Conservation (phyloP, 192 early-diverging fungal genomes). For the Coemansia sp. region DNA sequence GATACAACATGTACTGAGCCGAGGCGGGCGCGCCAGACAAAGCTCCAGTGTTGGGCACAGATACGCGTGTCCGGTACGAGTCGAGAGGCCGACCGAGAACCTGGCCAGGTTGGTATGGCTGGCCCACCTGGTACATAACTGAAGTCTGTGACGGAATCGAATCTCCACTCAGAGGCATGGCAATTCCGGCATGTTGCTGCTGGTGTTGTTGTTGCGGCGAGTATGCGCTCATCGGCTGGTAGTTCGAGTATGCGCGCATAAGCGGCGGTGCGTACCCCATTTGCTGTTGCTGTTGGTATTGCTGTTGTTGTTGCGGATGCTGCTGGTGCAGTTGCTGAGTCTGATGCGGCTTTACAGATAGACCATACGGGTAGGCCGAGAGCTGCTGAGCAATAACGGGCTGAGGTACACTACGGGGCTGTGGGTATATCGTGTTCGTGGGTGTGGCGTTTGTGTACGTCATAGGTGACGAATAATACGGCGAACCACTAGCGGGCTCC, state of each 20-base stretch:
- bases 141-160: constrained; percentile 18
- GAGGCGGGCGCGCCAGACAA: background rate
- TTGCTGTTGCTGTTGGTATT: constrained; percentile 25
- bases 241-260: constrained; percentile 36
- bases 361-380: constrained; percentile 37
- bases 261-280: constrained; percentile 37
- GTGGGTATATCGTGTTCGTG: constrained; percentile 21
- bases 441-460: constrained; percentile 20
- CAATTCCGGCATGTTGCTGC: constrained; percentile 21
- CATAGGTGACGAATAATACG: constrained; percentile 49
- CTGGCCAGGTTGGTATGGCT: constrained; percentile 56
- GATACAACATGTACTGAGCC: constrained; percentile 54
- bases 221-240: constrained; percentile 36
- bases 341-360: constrained; percentile 35
- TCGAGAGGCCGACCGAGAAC: constrained; percentile 48
- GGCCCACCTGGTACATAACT: constrained; percentile 47
- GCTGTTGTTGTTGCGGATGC: constrained; percentile 16
- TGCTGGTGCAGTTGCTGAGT: constrained; percentile 1
- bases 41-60: constrained; percentile 2
- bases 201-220: constrained; percentile 10
- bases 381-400: constrained; percentile 14
- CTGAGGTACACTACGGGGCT: constrained; percentile 13
- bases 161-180: constrained; percentile 28
- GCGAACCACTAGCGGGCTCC: constrained; percentile 12
- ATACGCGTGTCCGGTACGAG: constrained; percentile 41